Evolutionary conservation across 805 yeast species (phyloP), one percentile per base, ranked within the genome.

Genomic region (Yarrowia divulgata): DNA sequence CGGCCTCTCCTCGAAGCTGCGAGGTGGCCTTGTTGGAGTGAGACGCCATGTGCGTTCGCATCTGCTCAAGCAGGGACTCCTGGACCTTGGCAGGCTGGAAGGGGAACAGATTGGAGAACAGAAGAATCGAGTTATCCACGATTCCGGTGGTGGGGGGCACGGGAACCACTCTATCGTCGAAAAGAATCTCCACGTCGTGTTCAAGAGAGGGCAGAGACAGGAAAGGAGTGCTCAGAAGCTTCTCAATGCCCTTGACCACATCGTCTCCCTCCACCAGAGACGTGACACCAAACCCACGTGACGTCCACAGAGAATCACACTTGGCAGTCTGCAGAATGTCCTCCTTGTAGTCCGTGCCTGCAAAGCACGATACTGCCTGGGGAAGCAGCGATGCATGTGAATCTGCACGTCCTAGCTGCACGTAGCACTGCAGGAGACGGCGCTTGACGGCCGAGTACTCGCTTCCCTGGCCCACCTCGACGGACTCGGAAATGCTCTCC

Each of bases 21-120:
- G 39, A 49, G 3, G 66, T 45, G 18, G 57, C 68, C 49, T 29
- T 71, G 62, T 55, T 67, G 42, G 63, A 16, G 12, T 55, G 45
- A 7, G 72, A 35, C 3, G 71, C 73, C 46, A 88, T 71, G 18
- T 84, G 81, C 3, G 88, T 81, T 72, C 93, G 84, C 71, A 95
- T 78, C 68, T 88, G 90, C 74, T 94, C 98, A 23, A 95, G 78
- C n/a, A 95, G 82, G 0, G 98, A 92, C 70, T 89, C 88, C 74
- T 94, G 98, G 67, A 95, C 90, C 71, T 91, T 90, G 5, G 86
- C 79, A 8, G 93, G 86, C 72, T 94, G 84, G 70, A 83, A 81
- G 0, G 96, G 91, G 72, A 94, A 89, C 0, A 90, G 82, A 9
- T 84, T 75, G 6, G 90, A 86, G 75, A 93, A 91, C 1, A 93